phyloP scores from a whole-genome alignment of 1,284 basidiomycete species.

The Cryptococcus deneoformans region DNA sequence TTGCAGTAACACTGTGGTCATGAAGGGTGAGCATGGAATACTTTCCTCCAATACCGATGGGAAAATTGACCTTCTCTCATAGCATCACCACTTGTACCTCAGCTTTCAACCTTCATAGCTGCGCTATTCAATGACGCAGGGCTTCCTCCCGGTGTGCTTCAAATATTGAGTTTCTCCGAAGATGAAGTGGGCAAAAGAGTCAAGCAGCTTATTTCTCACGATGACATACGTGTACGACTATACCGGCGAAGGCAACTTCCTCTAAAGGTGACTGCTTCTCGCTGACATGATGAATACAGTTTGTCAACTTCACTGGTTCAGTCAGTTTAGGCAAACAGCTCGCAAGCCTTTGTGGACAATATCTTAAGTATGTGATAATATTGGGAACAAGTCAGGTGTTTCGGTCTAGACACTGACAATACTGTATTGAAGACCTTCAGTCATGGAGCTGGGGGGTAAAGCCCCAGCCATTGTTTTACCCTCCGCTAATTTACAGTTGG shows the following conservation, averaged over 20 bases:
- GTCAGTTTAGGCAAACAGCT: slow-evolving; percentile 48
- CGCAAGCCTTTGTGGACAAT: slow-evolving; percentile 45
- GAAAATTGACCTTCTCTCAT: not conserved
- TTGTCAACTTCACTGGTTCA: slow-evolving; percentile 54
- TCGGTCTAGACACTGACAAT: not conserved
- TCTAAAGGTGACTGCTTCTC: not conserved
- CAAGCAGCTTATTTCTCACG: slow-evolving; percentile 59
- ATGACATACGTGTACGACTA: slow-evolving; percentile 49
- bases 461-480: slow-evolving; percentile 55
- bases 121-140: slow-evolving; percentile 53
- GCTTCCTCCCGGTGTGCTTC: slow-evolving; percentile 61
- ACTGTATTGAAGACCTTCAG: slow-evolving; percentile 21
- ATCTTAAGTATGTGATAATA: slow-evolving; percentile 45
- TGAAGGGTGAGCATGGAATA: slow-evolving; percentile 20
- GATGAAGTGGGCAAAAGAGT: slow-evolving; percentile 54
- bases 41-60: too few species aligned
- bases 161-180: slow-evolving; percentile 58
- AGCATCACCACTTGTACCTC: slow-evolving; percentile 31
- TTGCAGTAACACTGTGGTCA: slow-evolving; percentile 35
- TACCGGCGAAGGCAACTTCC: not conserved
- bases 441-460: slow-evolving; percentile 54
- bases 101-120: slow-evolving; percentile 22
- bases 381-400: not conserved
- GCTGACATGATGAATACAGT: slow-evolving; percentile 8
- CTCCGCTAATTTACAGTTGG: slow-evolving; percentile 62